Evolutionary conservation across 2,329 filamentous ascomycete species (phyloP).

Genomic region (Hypoxylon sp.): DNA sequence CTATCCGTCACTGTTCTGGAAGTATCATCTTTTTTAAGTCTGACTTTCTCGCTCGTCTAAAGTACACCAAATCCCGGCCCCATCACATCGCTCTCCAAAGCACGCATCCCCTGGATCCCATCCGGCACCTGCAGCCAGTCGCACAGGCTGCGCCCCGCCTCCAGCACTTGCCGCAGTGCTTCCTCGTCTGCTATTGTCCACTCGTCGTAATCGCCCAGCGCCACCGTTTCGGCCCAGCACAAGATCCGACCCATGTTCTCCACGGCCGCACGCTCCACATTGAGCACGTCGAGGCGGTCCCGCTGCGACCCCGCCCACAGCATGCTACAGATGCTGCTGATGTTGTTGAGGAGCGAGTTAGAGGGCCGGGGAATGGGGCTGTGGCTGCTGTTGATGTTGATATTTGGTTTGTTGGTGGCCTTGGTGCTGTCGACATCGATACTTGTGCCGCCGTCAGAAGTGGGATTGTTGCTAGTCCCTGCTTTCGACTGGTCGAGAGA

Average conservation of each 20-base stretch:
- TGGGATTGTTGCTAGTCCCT: background rate
- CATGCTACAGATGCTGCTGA: conserved; percentile 52
- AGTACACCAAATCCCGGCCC: background rate
- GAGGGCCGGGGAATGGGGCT: conserved; percentile 41
- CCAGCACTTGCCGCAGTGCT: conserved; percentile 31
- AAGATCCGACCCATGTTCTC: conserved; percentile 53
- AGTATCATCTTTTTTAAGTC: background rate
- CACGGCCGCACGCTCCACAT: conserved; percentile 51
- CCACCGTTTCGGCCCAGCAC: conserved; percentile 53
- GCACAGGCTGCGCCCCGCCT: conserved; percentile 48
- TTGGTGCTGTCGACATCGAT: background rate
- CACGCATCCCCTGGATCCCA: conserved; percentile 33
- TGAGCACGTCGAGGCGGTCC: conserved; percentile 52
- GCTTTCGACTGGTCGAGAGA: background rate
- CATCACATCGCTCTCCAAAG: conserved; percentile 25
- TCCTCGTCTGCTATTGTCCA: conserved; percentile 33
- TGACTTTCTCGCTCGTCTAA: background rate
- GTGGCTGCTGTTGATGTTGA: background rate
- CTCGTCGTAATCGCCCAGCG: conserved; percentile 45
- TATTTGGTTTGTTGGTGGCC: background rate
- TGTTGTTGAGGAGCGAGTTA: conserved; percentile 52
- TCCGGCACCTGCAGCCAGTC: conserved; percentile 47
- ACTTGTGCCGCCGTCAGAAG: background rate
- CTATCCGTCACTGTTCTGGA: background rate
- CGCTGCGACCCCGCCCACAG: conserved; percentile 53